Base-by-base conservation (phyloP, 2,329 filamentous ascomycete genomes). In the Keithomyces neogunnii region DNA sequence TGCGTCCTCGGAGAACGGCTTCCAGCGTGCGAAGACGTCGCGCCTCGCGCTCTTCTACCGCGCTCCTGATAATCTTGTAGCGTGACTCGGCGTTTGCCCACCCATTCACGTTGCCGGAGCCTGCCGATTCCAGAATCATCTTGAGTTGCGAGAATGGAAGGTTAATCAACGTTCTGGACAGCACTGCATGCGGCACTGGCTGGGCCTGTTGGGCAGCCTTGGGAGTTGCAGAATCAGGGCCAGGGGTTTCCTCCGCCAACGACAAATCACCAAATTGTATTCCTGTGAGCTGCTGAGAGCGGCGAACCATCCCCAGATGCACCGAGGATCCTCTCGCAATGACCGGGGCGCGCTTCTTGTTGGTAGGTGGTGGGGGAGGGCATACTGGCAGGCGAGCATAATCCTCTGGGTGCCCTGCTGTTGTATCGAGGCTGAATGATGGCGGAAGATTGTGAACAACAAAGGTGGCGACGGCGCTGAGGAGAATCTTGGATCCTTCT, bases 211-310 rank as follows among this genome's bases (percentile, higher is more conserved):
- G 60, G 6, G 59, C 53, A 5, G 58, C 58, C 26, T 58, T 62
- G 5, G 62, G 63, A 40, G 59, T 63, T 36, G 69, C 69, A 3
- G 68, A 64, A 6, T 57, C 57, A 8, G 58, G 44, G 7, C 56
- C 59, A 33, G 56, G 57, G 28, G 60, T 52, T 28, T 59, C 59
- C 28, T 66, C 64, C 0, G 59, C 53, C 55, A 69, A 47, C 59
- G 80, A 70, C 26, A 85, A 69, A 56, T 88, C 84, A n/a, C 86
- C 86, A 60, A 89, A 89, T 54, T 82, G 80, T 49, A 89, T 88
- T 55, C 75, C 77, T 54, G 76, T 78, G 9, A 86, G 69, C 30
- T 82, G 77, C 39, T 67, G 67, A 46, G 76, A 74, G 48, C 80
- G 66, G 49, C 68, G 73, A 6, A 61, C 62, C 48, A 60, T 65